A percentile compares a stretch with the other conserved stretches of the same genome.
These are phyloP conservation scores for Emmonsiellopsis sp. DNA, from an alignment of 2,329 filamentous ascomycete species.

Conservation along the genomic window DNA sequence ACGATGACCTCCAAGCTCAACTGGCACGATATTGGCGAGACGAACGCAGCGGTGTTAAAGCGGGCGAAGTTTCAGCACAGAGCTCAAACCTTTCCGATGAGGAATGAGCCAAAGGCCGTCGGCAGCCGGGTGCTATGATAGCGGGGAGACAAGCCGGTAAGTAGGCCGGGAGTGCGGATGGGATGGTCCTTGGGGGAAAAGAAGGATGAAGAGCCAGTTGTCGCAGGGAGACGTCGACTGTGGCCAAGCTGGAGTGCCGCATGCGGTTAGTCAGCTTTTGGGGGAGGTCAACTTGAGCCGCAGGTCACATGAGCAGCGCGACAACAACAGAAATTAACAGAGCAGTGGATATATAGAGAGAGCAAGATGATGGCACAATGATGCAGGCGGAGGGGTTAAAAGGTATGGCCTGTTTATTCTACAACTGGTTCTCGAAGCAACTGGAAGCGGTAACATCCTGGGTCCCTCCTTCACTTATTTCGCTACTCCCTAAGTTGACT, in stretches of 20 bases:
- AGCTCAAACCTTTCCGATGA: slow-evolving; percentile 1
- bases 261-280: slow-evolving; percentile 29
- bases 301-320: too few species aligned
- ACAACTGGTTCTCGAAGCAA: too few species aligned
- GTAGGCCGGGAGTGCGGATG: slow-evolving; percentile 13
- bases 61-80: not conserved
- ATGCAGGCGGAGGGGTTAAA: too few species aligned
- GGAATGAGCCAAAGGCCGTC: slow-evolving; percentile 13
- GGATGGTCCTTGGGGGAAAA: slow-evolving; percentile 15
- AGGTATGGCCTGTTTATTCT: too few species aligned
- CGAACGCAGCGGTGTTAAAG: not conserved
- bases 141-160: slow-evolving; percentile 8
- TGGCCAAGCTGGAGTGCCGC: slow-evolving; percentile 34
- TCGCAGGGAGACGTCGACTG: slow-evolving; percentile 22
- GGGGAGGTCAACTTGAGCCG: too few species aligned
- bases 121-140: slow-evolving; percentile 8
- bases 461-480: too few species aligned
- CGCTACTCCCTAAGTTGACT: too few species aligned
- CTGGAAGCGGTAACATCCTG: too few species aligned
- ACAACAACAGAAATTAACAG: too few species aligned
- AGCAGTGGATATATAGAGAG: too few species aligned
- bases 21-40: slow-evolving; percentile 8
- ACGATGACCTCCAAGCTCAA: slow-evolving; percentile 26
- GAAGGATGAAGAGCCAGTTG: slow-evolving; percentile 24
- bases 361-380: too few species aligned